phyloP scores from a whole-genome alignment of 1,284 basidiomycete species.

The Tilletiaria anomala region DNA sequence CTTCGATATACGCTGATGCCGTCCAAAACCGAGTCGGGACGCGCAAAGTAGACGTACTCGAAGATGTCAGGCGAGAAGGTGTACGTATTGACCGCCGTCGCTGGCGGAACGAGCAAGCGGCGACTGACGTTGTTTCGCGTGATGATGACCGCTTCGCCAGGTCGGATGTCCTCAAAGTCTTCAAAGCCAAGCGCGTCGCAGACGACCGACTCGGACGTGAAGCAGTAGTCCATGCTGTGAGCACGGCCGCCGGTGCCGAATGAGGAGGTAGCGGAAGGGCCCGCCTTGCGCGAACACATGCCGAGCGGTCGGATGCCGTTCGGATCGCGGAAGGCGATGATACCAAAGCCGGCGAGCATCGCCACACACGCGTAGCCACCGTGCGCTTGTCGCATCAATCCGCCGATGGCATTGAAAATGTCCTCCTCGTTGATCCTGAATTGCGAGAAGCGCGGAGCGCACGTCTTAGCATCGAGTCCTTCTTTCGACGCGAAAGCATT shows the following conservation, averaged over 20 bases:
- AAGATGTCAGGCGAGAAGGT: constrained; percentile 76
- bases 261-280: constrained; percentile 52
- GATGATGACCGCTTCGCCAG: constrained; percentile 88
- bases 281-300: constrained; percentile 7
- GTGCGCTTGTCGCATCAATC: constrained; percentile 71
- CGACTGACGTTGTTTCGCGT: constrained; percentile 44
- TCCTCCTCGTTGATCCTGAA: constrained; percentile 86
- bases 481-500: too few relatives aligned
- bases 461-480: not conserved
- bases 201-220: constrained; percentile 90
- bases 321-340: constrained; percentile 85
- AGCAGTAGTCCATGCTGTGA: constrained; percentile 45
- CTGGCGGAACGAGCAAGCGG: constrained; percentile 20
- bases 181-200: constrained; percentile 81
- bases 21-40: constrained; percentile 93
- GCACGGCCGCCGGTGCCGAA: too few relatives aligned
- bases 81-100: constrained; percentile 12
- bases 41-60: constrained; percentile 96
- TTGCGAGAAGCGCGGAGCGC: not conserved
- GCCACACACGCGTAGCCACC: constrained; percentile 94
- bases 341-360: constrained; percentile 96
- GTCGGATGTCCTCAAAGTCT: constrained; percentile 84
- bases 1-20: constrained; percentile 93
- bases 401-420: constrained; percentile 84
- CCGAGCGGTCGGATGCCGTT: constrained; percentile 2